Evolutionary conservation across 768 basidiomycete species (phyloP), one percentile per base, ranked within the genome.

Genomic region (Lyophyllum shimeji): DNA sequence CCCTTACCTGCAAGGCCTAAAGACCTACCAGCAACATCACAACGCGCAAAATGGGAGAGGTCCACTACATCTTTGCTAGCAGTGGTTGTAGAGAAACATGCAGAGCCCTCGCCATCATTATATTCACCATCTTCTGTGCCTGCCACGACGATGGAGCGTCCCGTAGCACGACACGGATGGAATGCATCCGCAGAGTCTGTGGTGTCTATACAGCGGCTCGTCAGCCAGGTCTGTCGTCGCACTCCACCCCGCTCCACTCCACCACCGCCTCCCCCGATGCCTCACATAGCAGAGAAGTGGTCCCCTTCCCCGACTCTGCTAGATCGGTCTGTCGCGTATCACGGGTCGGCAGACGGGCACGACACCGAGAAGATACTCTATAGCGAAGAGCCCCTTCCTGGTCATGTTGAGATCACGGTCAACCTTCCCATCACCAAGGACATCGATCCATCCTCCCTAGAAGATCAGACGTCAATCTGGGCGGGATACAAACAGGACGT

Each of bases 401-500:
- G 53, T 3, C 56, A 57, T 50, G 50, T 52, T 18, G 54, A 55
- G 20, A 54, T 50, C 47, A 60, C 63, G 55, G 52, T 59, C 21
- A 55, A 62, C 24, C 46, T 56, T 50, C 63, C 56, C 20, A 9
- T 58, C 13, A 62, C 47, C 59, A 68, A 64, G 53, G 55, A 62
- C 7, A 49, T 62, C 8, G 25, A 57, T 21, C 53, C 58, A 9
- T 53, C 55, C 15, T 37, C 62, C 31, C 53, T 70, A 42, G 67
- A 71, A 53, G 69, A 74, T 55, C 66, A 74, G 53, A 68, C 72
- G 49, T 68, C 68, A 33, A 60, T 70, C n/a, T 84, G 82, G 83
- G 74, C 79, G 18, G 82, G 80, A 7, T 83, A 82, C 64, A 65
- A 75, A 46, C 72, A 83, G 37, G 81, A 82, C 49, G 65, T 63